Evolutionary conservation across 228 moss, liverwort and hornwort species (phyloP), one percentile per base, ranked within the genome.

Genomic region (Sphagnum fallax): DNA sequence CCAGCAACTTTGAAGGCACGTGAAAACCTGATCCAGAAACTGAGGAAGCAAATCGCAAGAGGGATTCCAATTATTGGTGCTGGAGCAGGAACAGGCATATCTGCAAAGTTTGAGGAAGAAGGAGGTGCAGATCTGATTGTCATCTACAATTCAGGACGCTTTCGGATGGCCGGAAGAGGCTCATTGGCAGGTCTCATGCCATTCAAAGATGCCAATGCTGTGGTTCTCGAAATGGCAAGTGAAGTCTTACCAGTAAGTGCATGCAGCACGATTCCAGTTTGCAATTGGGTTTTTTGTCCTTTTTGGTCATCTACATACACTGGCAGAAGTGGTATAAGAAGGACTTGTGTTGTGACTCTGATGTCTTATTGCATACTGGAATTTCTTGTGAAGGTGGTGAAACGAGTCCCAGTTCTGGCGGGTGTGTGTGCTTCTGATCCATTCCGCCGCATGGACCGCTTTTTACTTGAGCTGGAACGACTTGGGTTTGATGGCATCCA

Each of bases 61-160:
- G 93, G 96, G 57, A 80, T 88, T 72, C 96, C 96, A 15, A 93
- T 96, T 57, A 91, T 96, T 62, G 93, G 96, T 74, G 96, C 96
- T 70, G 96, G 96, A 63, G 96, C 96, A 60, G 96, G 96, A 75
- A 96, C 96, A 78, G 96, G 96, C 69, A 96, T 96, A 53, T 96
- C 96, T 72, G 96, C 96, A 52, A 96, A 96, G 81, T 93, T 96
- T 77, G 96, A 96, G 83, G 96, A 96, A 80, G 82, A 96, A 78
- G 96, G 96, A 62, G 96, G 96, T 52, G 93, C 80, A 8, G 96
- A 96, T 82, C 73, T 96, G 60, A 96, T 96, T 65, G 80, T 90
- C 49, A 75, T 96, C 65, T 96, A 96, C 78, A 96, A 96, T 73
- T 96, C 96, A 49, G 96, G 96, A 48, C 93, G 96, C 15, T 96